phyloP scores from a whole-genome alignment of 2,329 filamentous ascomycete genomes.

The Cladorrhinum sp. region DNA sequence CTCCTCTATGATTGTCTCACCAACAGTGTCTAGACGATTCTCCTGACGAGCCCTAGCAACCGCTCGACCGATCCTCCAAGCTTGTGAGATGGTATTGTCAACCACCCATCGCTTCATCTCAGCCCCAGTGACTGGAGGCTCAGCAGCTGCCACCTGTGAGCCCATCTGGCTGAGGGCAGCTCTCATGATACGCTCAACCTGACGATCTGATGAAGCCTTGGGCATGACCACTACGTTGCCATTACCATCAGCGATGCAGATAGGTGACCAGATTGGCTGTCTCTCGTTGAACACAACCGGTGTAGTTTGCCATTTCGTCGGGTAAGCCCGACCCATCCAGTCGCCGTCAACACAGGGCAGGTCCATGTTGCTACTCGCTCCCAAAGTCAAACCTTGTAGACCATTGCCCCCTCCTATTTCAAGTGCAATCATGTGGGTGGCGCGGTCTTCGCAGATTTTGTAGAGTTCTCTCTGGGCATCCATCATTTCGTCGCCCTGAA shows the following conservation, averaged over 20 bases:
- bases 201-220: conserved; percentile 42
- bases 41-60: conserved; percentile 49
- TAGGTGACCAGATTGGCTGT: conserved; percentile 43
- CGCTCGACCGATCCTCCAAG: conserved; percentile 59
- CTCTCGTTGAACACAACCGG: conserved; percentile 51
- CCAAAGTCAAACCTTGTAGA: conserved; percentile 55
- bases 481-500: conserved; percentile 54
- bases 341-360: conserved; percentile 52
- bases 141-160: conserved; percentile 47
- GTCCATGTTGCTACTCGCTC: conserved; percentile 50
- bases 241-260: conserved; percentile 50
- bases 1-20: conserved; percentile 57
- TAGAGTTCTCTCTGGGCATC: conserved; percentile 52
- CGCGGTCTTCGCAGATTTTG: conserved; percentile 43
- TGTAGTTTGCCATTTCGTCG: conserved; percentile 54
- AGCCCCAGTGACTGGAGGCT: conserved; percentile 46
- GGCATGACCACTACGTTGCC: conserved; percentile 51
- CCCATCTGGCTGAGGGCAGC: conserved; percentile 55
- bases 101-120: conserved; percentile 51
- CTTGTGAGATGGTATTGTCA: conserved; percentile 50
- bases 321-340: conserved; percentile 56
- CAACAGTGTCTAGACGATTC: conserved; percentile 52
- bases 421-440: conserved; percentile 58
- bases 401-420: conserved; percentile 69
- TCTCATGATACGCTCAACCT: conserved; percentile 49